Conservation (phyloP, 2,329 filamentous ascomycete species). For the Cucurbitaria berberidis region DNA sequence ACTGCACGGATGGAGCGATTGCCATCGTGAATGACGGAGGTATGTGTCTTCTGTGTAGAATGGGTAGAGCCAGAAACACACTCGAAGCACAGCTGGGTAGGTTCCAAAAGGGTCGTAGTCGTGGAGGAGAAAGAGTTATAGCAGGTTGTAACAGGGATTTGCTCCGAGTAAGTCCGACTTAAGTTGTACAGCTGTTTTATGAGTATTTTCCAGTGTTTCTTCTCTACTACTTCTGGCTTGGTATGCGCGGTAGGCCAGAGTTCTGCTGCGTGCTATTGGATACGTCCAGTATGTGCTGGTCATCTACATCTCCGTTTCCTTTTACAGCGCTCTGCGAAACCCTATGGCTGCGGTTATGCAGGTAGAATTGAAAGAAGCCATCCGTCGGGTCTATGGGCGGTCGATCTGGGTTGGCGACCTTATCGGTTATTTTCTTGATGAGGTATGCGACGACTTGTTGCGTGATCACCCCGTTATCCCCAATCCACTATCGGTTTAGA, state of each 20-base stretch:
- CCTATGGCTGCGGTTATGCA: constrained; percentile 39
- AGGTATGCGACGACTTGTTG: constrained; percentile 59
- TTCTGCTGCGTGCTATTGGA: constrained; percentile 54
- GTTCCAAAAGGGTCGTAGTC: constrained; percentile 28
- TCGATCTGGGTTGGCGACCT: constrained; percentile 43
- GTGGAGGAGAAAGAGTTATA: constrained; percentile 46
- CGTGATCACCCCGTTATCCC: constrained; percentile 65
- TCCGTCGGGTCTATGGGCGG: constrained; percentile 50
- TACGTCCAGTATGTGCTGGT: constrained; percentile 51
- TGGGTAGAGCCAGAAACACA: constrained; percentile 57
- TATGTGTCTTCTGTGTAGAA: constrained; percentile 56
- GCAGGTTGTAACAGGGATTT: constrained; percentile 57
- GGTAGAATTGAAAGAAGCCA: constrained; percentile 50
- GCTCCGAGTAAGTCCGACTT: constrained; percentile 56
- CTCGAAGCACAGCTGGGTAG: constrained; percentile 45
- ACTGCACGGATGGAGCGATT: constrained; percentile 49
- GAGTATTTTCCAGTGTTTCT: constrained; percentile 56
- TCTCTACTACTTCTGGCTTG: constrained; percentile 53
- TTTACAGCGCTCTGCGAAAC: constrained; percentile 33
- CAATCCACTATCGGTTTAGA: constrained; percentile 63
- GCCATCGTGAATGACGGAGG: constrained; percentile 55
- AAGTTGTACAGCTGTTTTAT: constrained; percentile 52
- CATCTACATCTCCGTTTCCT: constrained; percentile 39
- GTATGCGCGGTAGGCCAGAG: constrained; percentile 53
- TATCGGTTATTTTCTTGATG: constrained; percentile 59